A percentile compares a stretch with the other conserved stretches of the same genome.
Conservation (phyloP, 495 filamentous ascomycete genomes). For the Achaetomiella virescens region DNA sequence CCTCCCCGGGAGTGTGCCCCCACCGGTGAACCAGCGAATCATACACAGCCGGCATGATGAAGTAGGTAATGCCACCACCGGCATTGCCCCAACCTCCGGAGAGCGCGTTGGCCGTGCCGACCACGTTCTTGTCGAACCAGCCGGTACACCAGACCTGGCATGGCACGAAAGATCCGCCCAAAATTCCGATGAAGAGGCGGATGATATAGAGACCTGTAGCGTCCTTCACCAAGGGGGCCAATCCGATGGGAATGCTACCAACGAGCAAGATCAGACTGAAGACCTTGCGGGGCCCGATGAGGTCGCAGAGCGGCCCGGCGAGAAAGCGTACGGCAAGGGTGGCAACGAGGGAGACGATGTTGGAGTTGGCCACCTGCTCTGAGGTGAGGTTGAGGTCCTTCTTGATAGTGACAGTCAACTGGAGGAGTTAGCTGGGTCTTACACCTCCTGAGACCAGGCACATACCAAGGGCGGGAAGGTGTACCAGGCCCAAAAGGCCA, state of each 20-base stretch:
- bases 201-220: conserved; percentile 66
- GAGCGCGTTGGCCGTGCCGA: conserved; percentile 84
- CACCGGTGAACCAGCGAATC: conserved; percentile 62
- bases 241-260: conserved; percentile 75
- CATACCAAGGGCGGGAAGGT: conserved; percentile 77
- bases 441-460: background rate
- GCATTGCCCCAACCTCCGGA: conserved; percentile 85
- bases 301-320: conserved; percentile 79
- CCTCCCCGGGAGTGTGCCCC: conserved; percentile 56
- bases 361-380: conserved; percentile 79
- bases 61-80: conserved; percentile 82
- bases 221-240: conserved; percentile 69
- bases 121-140: conserved; percentile 93
- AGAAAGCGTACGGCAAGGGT: conserved; percentile 79
- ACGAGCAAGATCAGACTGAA: conserved; percentile 70
- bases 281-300: conserved; percentile 72
- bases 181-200: conserved; percentile 89
- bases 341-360: conserved; percentile 78
- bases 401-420: conserved; percentile 68
- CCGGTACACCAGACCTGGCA: conserved; percentile 96
- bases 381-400: conserved; percentile 67
- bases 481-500: conserved; percentile 92
- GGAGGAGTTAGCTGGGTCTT: background rate
- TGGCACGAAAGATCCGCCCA: conserved; percentile 86
- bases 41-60: conserved; percentile 90